Evolutionary conservation across 2,329 filamentous ascomycete genomes (phyloP).

Genomic region (Aspergillus niger): DNA sequence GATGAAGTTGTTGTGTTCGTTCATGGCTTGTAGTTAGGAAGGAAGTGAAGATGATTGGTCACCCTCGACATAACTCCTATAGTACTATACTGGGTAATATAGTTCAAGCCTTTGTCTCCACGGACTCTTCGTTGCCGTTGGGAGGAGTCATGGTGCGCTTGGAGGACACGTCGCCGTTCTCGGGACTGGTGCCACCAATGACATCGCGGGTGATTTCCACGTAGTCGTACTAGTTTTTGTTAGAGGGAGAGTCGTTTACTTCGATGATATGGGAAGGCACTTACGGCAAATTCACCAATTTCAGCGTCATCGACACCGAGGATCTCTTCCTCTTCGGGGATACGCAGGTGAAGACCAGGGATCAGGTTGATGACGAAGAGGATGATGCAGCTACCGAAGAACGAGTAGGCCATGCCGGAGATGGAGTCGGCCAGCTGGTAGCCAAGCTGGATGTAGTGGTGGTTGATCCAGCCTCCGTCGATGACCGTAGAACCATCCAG

Average conservation of each 20-base stretch:
- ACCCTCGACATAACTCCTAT: not conserved
- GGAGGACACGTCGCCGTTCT: constrained; percentile 29
- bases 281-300: constrained; percentile 84
- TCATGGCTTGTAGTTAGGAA: not conserved
- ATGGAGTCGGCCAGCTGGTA: constrained; percentile 83
- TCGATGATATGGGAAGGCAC: constrained; percentile 26
- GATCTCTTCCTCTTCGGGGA: constrained; percentile 75
- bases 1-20: not conserved
- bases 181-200: constrained; percentile 34
- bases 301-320: constrained; percentile 86
- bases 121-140: constrained; percentile 17
- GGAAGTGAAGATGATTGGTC: not conserved
- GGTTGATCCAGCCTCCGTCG: constrained; percentile 77
- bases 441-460: constrained; percentile 78
- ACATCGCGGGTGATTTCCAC: constrained; percentile 79
- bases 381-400: constrained; percentile 74
- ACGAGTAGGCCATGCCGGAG: constrained; percentile 75
- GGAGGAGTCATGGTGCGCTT: constrained; percentile 35
- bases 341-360: constrained; percentile 73
- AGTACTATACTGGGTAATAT: too few species aligned
- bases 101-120: constrained; percentile 30
- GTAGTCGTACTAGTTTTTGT: constrained; percentile 69
- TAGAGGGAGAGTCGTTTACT: not conserved
- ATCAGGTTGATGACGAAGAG: constrained; percentile 78
- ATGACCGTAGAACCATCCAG: constrained; percentile 72